Base-by-base conservation (phyloP, 176 grass and related monocot genomes). In the Zoysia japonica region DNA sequence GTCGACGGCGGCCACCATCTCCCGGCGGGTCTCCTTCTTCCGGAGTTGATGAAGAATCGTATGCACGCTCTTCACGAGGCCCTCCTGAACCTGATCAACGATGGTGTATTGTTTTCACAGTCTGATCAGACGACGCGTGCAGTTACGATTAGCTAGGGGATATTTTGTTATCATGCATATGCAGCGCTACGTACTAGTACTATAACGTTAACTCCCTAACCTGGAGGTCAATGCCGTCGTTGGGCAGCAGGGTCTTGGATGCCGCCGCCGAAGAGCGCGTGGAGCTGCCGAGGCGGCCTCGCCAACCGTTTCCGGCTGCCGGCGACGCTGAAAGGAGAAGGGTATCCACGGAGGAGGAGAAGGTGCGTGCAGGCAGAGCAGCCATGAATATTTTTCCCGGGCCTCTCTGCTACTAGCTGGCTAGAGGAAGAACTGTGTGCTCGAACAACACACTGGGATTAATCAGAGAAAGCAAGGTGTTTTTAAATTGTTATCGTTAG, bases 1-100 rank as follows among this genome's bases (percentile, higher is more conserved):
- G 49, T 89, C 67, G 38, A 92, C 36, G n/a, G 53, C 48, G 40
- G 17, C 11, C 60, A 92, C n/a, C 46, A 53, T 28, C 47, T 69
- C 77, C 39, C 61, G 45, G 5, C 9, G 40, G 5, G 16, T 62
- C n/a, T 67, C 79, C 13, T 35, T 28, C 28, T 28, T 28, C 28
- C 28, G 28, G 28, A 28, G 28, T 50, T 11, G 74, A 50, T 62
- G 75, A 1, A 88, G 75, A 35, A 73, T 7, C 45, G 41, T 71
- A 1, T 74, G 36, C 1, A 87, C 52, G 47, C 51, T 67, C 9
- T 1, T 78, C 62, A 28, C 28, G 28, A 87, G n/a, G 43, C 48
- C 35, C 37, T 71, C 73, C 79, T 82, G 17, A 28, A 28, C 28
- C 28, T 28, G 28, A 28, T 28, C 28, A 28, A 28, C 28, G 28